These are phyloP conservation scores for Moesziomyces sp. DNA, from an alignment of 1,284 basidiomycete genomes.

Conservation along the genomic window DNA sequence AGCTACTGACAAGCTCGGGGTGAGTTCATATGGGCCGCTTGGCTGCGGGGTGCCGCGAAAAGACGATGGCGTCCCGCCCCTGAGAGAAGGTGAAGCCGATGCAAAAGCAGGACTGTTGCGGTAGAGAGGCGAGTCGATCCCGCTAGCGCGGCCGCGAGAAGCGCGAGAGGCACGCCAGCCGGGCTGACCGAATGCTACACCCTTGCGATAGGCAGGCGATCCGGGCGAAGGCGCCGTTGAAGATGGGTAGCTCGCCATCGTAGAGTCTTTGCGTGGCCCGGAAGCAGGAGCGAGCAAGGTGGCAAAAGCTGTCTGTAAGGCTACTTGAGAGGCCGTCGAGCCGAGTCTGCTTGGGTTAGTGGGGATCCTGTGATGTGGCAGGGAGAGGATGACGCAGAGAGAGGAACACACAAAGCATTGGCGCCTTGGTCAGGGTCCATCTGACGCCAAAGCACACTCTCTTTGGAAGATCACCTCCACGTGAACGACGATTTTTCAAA, in stretches of 20 bases:
- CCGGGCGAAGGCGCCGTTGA: constrained; percentile 32
- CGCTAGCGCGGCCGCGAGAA: constrained; percentile 29
- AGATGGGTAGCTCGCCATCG: constrained; percentile 27
- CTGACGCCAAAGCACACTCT: background rate
- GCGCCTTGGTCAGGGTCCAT: constrained; percentile 19
- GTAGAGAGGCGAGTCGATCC: constrained; percentile 29
- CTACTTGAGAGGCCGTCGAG: too few species aligned
- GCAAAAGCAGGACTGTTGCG: constrained; percentile 2
- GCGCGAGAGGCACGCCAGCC: constrained; percentile 45
- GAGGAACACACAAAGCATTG: background rate
- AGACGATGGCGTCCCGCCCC: constrained; percentile 22
- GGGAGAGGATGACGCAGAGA: background rate
- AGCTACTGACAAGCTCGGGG: constrained; percentile 5
- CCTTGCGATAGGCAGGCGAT: constrained; percentile 45
- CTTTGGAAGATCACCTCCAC: constrained; percentile 20
- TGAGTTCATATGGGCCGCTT: constrained; percentile 2
- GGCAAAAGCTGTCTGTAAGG: too few species aligned
- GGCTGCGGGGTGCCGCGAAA: constrained; percentile 10
- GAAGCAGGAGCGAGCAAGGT: too few species aligned
- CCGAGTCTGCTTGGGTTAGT: too few species aligned
- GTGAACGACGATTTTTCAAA: background rate
- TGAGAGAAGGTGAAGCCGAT: constrained; percentile 14
- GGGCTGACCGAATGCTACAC: constrained; percentile 49
- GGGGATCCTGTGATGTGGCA: constrained; percentile 12
- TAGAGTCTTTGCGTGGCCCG: too few species aligned